Evolutionary conservation across 257 asterid genomes (phyloP).

Genomic region (Hygrophila difformis): DNA sequence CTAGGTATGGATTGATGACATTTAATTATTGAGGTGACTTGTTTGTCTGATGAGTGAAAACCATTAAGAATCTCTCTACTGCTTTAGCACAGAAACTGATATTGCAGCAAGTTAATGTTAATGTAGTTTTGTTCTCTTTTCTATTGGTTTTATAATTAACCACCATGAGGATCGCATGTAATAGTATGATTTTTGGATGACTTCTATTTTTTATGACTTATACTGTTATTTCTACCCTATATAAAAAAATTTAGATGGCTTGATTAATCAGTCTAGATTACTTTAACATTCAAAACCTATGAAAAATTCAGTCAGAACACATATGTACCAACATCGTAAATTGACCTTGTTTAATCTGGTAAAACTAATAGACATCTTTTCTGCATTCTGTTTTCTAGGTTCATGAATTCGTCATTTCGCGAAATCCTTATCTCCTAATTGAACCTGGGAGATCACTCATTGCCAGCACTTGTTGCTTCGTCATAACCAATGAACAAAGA

Average conservation of each 20-base stretch:
- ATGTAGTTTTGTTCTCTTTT: not conserved
- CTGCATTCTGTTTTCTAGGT: conserved; percentile 39
- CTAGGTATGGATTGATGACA: no score
- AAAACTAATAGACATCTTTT: not conserved
- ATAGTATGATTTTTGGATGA: not conserved
- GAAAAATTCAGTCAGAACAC: not conserved
- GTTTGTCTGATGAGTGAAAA: no score
- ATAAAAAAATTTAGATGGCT: no score
- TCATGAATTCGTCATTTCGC: conserved; percentile 72
- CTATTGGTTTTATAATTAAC: not conserved
- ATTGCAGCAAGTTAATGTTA: not conserved
- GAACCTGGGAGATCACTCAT: conserved; percentile 95
- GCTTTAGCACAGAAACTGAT: not conserved
- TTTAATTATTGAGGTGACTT: no score
- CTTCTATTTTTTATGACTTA: no score
- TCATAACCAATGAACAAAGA: conserved; percentile 82
- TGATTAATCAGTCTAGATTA: not conserved
- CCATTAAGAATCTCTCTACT: not conserved
- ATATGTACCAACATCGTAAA: not conserved
- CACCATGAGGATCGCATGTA: not conserved
- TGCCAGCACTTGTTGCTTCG: conserved; percentile 93
- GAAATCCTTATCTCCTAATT: conserved; percentile 76
- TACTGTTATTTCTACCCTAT: no score
- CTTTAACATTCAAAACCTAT: not conserved
- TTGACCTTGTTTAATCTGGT: not conserved